phyloP scores from a whole-genome alignment of 176 grass and related monocot species.

The Ensete glaucum region DNA sequence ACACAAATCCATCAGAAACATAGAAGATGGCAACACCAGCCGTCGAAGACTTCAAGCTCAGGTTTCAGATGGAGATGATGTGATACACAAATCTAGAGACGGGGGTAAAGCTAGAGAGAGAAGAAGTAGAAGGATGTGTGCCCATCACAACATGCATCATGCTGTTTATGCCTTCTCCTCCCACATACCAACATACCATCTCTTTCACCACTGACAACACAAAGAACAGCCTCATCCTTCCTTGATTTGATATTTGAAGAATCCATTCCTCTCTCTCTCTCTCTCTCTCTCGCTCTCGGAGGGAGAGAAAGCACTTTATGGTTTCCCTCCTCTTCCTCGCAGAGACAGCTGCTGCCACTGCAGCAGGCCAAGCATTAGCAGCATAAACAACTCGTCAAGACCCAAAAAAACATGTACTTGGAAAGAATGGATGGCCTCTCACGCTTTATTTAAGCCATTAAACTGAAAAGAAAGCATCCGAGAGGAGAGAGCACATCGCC shows the following conservation, averaged over 20 bases:
- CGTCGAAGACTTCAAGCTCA: no score
- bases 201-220: conserved; percentile 4
- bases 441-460: not conserved
- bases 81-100: no score
- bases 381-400: not conserved
- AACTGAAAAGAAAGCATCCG: not conserved
- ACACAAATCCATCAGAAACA: no score
- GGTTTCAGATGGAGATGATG: no score
- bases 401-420: conserved; percentile 2
- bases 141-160: not conserved
- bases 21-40: no score
- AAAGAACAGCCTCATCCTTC: not conserved
- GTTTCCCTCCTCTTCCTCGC: not conserved
- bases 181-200: not conserved
- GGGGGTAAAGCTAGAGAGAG: no score
- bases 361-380: not conserved
- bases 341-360: not conserved
- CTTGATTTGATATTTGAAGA: not conserved
- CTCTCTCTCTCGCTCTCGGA: not conserved
- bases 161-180: not conserved
- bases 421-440: not conserved
- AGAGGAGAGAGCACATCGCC: not conserved
- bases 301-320: not conserved
- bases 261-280: not conserved
- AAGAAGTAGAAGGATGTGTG: no score